These are phyloP conservation scores for Glutinoglossum americanum DNA, from an alignment of 495 filamentous ascomycete species.

Conservation along the genomic window DNA sequence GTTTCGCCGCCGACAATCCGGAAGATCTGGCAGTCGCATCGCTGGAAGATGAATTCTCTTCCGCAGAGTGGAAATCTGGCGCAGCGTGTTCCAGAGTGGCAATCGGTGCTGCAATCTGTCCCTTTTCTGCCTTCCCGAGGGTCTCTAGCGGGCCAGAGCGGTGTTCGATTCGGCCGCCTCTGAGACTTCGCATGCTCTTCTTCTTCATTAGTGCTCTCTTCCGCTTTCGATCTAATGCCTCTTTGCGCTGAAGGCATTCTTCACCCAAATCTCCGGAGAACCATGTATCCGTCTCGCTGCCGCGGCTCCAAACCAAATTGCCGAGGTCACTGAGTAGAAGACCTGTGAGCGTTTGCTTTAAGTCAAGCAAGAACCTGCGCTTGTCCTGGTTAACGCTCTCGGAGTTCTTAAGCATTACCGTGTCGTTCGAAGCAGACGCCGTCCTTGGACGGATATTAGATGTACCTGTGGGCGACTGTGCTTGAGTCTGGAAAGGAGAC, in stretches of 20 bases:
- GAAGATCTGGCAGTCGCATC: slow-evolving; percentile 20
- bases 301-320: slow-evolving; percentile 57
- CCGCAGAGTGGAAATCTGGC: slow-evolving; percentile 18
- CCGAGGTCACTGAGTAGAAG: slow-evolving; percentile 80
- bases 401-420: slow-evolving; percentile 29
- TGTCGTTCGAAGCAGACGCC: slow-evolving; percentile 35
- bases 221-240: slow-evolving; percentile 34
- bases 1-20: slow-evolving; percentile 16
- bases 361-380: slow-evolving; percentile 44
- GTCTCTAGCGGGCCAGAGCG: slow-evolving; percentile 16
- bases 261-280: slow-evolving; percentile 55
- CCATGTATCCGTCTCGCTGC: slow-evolving; percentile 88
- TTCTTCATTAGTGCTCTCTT: slow-evolving; percentile 33
- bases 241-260: slow-evolving; percentile 54
- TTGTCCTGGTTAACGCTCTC: slow-evolving; percentile 25
- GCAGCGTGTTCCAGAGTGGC: slow-evolving; percentile 23
- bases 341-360: slow-evolving; percentile 62
- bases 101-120: slow-evolving; percentile 24
- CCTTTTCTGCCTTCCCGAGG: slow-evolving; percentile 20
- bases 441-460: slow-evolving; percentile 19
- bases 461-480: slow-evolving; percentile 20
- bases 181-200: slow-evolving; percentile 29
- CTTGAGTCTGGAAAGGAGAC: slow-evolving; percentile 51
- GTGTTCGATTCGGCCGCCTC: slow-evolving; percentile 11
- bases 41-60: slow-evolving; percentile 20